Base-by-base conservation (phyloP, 495 filamentous ascomycete species). In the Niebla homalea region DNA sequence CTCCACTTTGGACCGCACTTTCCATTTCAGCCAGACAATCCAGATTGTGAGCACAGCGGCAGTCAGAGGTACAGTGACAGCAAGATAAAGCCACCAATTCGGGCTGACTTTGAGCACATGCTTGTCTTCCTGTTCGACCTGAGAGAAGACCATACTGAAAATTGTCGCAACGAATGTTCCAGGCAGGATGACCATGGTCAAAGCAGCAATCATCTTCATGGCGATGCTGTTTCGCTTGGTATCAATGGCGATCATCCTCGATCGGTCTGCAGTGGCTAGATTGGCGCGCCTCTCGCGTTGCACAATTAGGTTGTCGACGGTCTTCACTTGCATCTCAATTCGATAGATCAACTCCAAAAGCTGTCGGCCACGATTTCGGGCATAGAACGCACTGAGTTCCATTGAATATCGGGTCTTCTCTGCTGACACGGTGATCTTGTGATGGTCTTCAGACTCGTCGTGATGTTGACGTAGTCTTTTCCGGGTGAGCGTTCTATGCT, bases 111-210 rank as follows among this genome's bases (percentile, higher is more conserved):
- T 39, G 16, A 53, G 22, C 5, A 16, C 35, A 12, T 44, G 16
- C 20, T 42, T 43, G 4, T 8, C 4, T 20, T 53, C 51, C 16
- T 18, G 47, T 21, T 25, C 18, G 15, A 38, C 43, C 14, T 42
- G 47, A n/a, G 48, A 53, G 44, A 53, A 53, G 6, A 36, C 23
- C 51, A 53, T 53, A n/a, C 51, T 53, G 22, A 53, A 53, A 1
- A 53, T 38, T 19, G 51, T 46, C 51, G 69, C 65, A 8, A 70
- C 49, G 42, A 77, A 76, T 14, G 69, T 77, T 0, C 70, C 73
- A 0, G 74, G 74, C 2, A 78, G 52, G 54, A 78, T 76, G 14
- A 70, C 57, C 72, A 78, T 75, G 20, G 75, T 73, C 23, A 78
- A 55, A 3, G 69, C 62, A 8, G 75, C 73, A 22, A 79, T 70